Base-by-base conservation (phyloP, 2,329 filamentous ascomycete genomes). In the Hymenoscyphus fraxineus region DNA sequence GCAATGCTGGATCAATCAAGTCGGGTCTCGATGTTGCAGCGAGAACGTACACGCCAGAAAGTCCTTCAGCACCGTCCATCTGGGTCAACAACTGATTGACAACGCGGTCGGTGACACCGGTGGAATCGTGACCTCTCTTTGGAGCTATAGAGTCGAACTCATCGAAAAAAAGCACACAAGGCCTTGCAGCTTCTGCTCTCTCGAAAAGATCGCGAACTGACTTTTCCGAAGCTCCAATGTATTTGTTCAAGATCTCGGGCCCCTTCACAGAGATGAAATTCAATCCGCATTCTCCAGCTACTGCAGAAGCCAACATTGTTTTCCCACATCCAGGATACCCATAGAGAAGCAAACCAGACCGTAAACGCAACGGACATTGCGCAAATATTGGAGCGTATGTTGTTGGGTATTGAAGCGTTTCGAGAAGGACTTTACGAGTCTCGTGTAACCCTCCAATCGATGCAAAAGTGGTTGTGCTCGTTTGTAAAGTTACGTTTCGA, bases 201-300 rank as follows among this genome's bases (percentile, higher is more conserved):
- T 97, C 94, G 73, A 99, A 99, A 0, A 99, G 82, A 76, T 99
- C 95, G 54, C 96, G 88, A 6, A 99, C 93, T 66, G 88, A 93
- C 82, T 99, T 99, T 74, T 99, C 95, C 35, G 91, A 96, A 0
- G 95, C 95, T 74, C 95, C 95, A 65, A 99, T 99, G 77, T 99
- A 99, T 79, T 99, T 99, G 82, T 99, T 99, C 62, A 99, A 80
- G 65, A 99, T 98, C 77, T 99, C 96, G 0, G 95, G 95, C 0
- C 95, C 95, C 79, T 99, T 99, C 73, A 99, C 95, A 51, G 89
- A 93, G 77, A 99, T 99, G 78, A 99, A 99, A 77, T 99, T 99
- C 66, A 99, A 87, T 0, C 94, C 94, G 73, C 94, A 98, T 79
- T 99, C 95, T 63, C 94, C 94, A 13, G 96, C 95, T n/a, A 99